Percentiles rank a stretch among this genome's conserved stretches.
These are phyloP conservation scores for Fusarium papillatum DNA, from an alignment of 2,329 filamentous ascomycete genomes.

Conservation along the genomic window DNA sequence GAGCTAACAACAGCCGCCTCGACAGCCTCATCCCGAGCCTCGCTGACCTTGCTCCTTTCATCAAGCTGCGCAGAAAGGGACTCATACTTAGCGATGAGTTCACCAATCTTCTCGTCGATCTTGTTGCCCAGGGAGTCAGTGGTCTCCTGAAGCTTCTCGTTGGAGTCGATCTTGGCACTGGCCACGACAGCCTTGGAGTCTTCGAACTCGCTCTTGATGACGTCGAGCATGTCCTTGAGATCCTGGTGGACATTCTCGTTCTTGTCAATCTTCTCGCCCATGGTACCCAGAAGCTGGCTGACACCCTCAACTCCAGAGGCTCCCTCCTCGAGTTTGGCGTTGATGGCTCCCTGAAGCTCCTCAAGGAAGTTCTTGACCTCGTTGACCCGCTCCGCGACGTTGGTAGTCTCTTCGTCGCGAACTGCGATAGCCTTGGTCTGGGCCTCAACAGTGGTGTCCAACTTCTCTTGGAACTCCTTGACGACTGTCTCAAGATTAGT, in stretches of 20 bases:
- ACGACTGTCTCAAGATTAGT: constrained; percentile 76
- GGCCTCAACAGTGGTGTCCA: constrained; percentile 77
- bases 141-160: constrained; percentile 79
- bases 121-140: constrained; percentile 67
- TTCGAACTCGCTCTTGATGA: constrained; percentile 89
- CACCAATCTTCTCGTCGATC: constrained; percentile 77
- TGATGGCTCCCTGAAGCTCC: constrained; percentile 82
- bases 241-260: constrained; percentile 72
- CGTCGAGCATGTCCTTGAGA: constrained; percentile 79
- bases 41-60: constrained; percentile 79
- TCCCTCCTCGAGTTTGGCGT: constrained; percentile 82
- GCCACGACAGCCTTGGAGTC: constrained; percentile 85
- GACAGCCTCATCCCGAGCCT: constrained; percentile 80
- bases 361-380: constrained; percentile 85
- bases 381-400: constrained; percentile 81
- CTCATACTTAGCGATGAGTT: constrained; percentile 89
- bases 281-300: constrained; percentile 75
- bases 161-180: constrained; percentile 84
- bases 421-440: constrained; percentile 86
- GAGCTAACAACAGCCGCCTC: constrained; percentile 81
- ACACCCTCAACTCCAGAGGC: constrained; percentile 80
- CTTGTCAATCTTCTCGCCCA: constrained; percentile 73
- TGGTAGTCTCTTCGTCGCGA: constrained; percentile 85
- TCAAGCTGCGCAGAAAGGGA: constrained; percentile 83
- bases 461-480: constrained; percentile 78